These are phyloP conservation scores for Penicillium angulare DNA, from an alignment of 495 filamentous ascomycete genomes.

Conservation along the genomic window DNA sequence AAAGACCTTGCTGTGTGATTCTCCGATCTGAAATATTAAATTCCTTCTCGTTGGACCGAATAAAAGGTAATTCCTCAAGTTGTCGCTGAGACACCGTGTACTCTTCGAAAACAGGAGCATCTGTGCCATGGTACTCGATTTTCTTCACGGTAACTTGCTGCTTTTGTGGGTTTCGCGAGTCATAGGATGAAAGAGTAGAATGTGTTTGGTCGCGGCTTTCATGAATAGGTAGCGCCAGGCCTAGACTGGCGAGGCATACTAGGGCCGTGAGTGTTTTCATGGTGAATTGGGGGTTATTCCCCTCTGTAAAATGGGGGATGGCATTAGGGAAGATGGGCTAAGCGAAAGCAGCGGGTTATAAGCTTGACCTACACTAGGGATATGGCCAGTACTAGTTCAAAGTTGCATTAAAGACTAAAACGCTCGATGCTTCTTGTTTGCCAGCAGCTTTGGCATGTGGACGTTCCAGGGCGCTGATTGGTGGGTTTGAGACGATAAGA, in stretches of 20 bases:
- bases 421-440: background rate
- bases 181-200: background rate
- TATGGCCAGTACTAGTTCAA: background rate
- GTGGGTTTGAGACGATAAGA: background rate
- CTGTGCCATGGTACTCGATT: no score
- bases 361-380: no score
- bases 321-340: background rate
- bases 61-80: background rate
- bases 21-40: background rate
- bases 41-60: conserved; percentile 1
- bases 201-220: background rate
- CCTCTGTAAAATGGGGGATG: background rate
- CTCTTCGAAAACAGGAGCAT: background rate
- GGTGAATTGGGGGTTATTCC: background rate
- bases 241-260: background rate
- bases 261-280: background rate
- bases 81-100: background rate
- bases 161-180: background rate
- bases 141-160: background rate
- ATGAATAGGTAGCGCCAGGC: conserved; percentile 1
- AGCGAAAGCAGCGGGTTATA: background rate
- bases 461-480: background rate
- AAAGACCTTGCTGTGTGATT: no score
- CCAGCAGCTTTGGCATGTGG: background rate
- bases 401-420: background rate